These are phyloP conservation scores for Paraphoma sp. DNA, from an alignment of 2,329 filamentous ascomycete genomes.

Conservation along the genomic window DNA sequence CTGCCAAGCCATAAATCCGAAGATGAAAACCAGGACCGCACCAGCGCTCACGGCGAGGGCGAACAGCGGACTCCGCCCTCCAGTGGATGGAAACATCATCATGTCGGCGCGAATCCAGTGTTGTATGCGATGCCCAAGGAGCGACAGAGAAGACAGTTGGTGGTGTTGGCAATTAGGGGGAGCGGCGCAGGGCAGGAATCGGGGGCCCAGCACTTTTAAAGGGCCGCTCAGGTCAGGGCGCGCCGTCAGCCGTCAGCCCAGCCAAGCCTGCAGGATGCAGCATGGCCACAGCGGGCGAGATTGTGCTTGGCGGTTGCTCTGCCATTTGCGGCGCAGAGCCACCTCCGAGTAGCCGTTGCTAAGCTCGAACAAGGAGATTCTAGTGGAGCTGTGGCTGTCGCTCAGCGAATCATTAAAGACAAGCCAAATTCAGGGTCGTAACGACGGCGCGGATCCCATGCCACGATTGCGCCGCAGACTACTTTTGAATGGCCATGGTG, in stretches of 20 bases:
- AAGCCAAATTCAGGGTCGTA: neutral
- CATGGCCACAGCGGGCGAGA: conserved; percentile 24
- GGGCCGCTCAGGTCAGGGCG: conserved; percentile 7
- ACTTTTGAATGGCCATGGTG: conserved; percentile 6
- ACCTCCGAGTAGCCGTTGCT: conserved; percentile 11
- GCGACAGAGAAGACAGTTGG: conserved; percentile 10
- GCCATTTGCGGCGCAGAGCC: conserved; percentile 19
- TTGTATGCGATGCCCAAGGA: conserved; percentile 10
- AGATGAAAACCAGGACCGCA: conserved; percentile 39
- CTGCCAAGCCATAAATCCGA: conserved; percentile 45
- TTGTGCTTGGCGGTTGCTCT: conserved; percentile 32
- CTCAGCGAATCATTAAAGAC: conserved; percentile 14
- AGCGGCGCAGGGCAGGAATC: conserved; percentile 10
- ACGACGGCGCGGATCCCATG: conserved; percentile 12
- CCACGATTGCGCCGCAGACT: conserved; percentile 5
- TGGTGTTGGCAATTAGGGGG: conserved; percentile 20
- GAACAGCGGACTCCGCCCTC: conserved; percentile 41
- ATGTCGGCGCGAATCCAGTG: conserved; percentile 12
- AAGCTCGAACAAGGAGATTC: conserved; percentile 15
- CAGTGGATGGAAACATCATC: conserved; percentile 40
- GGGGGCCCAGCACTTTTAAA: conserved; percentile 33
- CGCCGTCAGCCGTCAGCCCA: conserved; percentile 23
- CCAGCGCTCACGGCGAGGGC: conserved; percentile 39
- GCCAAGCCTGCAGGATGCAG: conserved; percentile 27
- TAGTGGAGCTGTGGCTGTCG: conserved; percentile 12